A percentile compares a stretch with the other conserved stretches of the same genome.
Evolutionary conservation across 108 stramenopile genomes (phyloP).

Genomic region (Seminavis robusta): DNA sequence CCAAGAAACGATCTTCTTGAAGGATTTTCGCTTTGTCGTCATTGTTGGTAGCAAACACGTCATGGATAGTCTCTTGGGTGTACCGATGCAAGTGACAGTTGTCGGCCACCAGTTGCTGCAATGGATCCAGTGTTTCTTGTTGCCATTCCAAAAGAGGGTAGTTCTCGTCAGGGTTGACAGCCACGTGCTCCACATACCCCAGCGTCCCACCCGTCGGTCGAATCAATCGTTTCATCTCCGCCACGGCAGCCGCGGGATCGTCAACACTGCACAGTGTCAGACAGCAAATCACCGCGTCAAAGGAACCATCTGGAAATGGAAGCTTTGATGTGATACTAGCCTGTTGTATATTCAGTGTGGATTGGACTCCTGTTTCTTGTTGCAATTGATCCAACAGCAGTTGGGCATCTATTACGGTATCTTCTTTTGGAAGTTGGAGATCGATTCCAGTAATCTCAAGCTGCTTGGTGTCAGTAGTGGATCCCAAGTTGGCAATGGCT

Average conservation of each 20-base stretch:
- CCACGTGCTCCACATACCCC: constrained; percentile 77
- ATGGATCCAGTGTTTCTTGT: constrained; percentile 55
- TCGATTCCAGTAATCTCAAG: constrained; percentile 37
- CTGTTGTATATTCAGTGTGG: constrained; percentile 14
- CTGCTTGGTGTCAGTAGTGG: background rate
- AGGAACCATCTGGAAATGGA: constrained; percentile 32
- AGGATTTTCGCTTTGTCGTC: background rate
- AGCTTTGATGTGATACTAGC: constrained; percentile 17
- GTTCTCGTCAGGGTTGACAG: constrained; percentile 41
- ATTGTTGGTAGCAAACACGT: constrained; percentile 13
- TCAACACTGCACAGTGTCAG: constrained; percentile 54
- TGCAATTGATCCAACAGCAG: background rate
- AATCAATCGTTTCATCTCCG: constrained; percentile 64
- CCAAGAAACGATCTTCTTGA: constrained; percentile 37
- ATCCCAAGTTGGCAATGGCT: constrained; percentile 15
- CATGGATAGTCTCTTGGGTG: constrained; percentile 32
- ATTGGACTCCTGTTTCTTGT: background rate
- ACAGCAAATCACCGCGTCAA: constrained; percentile 43
- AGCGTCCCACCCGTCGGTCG: constrained; percentile 56
- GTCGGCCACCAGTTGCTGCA: constrained; percentile 71
- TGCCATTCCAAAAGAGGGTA: constrained; percentile 37
- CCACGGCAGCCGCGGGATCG: constrained; percentile 48
- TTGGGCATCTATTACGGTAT: constrained; percentile 1
- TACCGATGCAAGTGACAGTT: constrained; percentile 81
- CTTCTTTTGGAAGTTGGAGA: constrained; percentile 11